Percentiles rank a stretch among this genome's conserved stretches.
Evolutionary conservation across 768 basidiomycete genomes (phyloP).

Genomic region (Clitopilus passeckerianus): DNA sequence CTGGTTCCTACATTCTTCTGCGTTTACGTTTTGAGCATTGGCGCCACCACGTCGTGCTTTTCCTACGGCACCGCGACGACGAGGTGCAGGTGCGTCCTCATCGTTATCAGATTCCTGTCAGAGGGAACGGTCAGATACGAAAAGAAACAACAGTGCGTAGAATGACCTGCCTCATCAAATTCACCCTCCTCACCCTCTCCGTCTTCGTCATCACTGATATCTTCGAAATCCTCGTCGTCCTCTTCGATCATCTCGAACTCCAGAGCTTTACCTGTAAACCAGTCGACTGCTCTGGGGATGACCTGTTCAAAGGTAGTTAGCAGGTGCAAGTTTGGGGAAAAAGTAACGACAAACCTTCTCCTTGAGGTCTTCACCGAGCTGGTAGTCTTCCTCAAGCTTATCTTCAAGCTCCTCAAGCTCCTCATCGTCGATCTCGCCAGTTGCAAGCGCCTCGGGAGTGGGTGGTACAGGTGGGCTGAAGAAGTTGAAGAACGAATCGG

Average conservation of each 20-base stretch:
- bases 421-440: slow-evolving; percentile 72
- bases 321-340: slow-evolving; percentile 1
- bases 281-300: slow-evolving; percentile 93
- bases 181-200: slow-evolving; percentile 37
- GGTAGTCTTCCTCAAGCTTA: slow-evolving; percentile 94
- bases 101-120: slow-evolving; percentile 68
- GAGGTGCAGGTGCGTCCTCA: slow-evolving; percentile 53
- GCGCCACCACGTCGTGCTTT: slow-evolving; percentile 44
- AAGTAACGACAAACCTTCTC: slow-evolving; percentile 63
- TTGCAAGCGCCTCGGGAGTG: slow-evolving; percentile 60
- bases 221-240: slow-evolving; percentile 52
- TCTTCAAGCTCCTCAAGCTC: slow-evolving; percentile 89
- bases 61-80: slow-evolving; percentile 52
- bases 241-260: slow-evolving; percentile 68
- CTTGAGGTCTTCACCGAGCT: slow-evolving; percentile 97
- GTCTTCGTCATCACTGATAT: slow-evolving; percentile 57
- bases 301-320: slow-evolving; percentile 41
- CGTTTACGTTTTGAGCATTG: slow-evolving; percentile 48
- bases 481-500: slow-evolving; percentile 99
- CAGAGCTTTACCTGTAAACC: slow-evolving; percentile 95
- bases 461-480: slow-evolving; percentile 82
- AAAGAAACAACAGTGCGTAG: not conserved
- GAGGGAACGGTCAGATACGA: not conserved
- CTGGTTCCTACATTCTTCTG: slow-evolving; percentile 93
- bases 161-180: slow-evolving; percentile 47